These are phyloP conservation scores for Aphanomyces invadans DNA, from an alignment of 352 stramenopile species.

Conservation along the genomic window DNA sequence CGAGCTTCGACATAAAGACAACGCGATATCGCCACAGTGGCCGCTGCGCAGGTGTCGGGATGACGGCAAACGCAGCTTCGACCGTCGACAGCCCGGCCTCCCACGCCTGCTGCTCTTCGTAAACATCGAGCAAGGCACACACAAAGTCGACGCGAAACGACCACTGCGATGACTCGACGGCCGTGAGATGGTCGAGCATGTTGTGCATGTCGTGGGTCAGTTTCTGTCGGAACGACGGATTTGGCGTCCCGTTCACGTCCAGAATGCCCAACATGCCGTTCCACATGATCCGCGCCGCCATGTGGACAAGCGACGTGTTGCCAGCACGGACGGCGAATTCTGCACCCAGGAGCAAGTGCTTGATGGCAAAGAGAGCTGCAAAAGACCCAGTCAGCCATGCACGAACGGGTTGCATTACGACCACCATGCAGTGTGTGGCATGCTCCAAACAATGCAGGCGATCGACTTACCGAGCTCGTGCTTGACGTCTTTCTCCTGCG, in stretches of 20 bases:
- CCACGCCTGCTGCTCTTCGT: slow-evolving; percentile 35
- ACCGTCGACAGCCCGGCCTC: slow-evolving; percentile 31
- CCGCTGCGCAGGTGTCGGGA: slow-evolving; percentile 28
- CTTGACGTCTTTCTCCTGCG: slow-evolving; percentile 31
- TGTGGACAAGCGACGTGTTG: slow-evolving; percentile 30
- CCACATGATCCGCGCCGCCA: slow-evolving; percentile 66
- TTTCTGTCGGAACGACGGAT: slow-evolving; percentile 7
- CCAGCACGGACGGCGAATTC: slow-evolving; percentile 35
- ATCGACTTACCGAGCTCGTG: slow-evolving; percentile 37
- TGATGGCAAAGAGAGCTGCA: slow-evolving; percentile 42
- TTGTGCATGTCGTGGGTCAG: slow-evolving; percentile 26
- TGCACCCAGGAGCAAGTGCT: slow-evolving; percentile 44
- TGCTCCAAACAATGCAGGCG: too few species aligned
- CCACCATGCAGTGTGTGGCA: too few species aligned
- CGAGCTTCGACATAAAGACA: slow-evolving; percentile 43
- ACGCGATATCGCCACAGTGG: slow-evolving; percentile 40
- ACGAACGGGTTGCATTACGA: too few species aligned
- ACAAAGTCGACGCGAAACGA: slow-evolving; percentile 32
- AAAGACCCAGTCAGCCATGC: too few species aligned
- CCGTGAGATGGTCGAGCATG: slow-evolving; percentile 30
- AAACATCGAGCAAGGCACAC: slow-evolving; percentile 39
- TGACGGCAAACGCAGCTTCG: slow-evolving; percentile 31
- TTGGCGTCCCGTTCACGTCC: slow-evolving; percentile 3
- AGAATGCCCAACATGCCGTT: slow-evolving; percentile 45
- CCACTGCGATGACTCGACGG: slow-evolving; percentile 13